Base-by-base conservation (phyloP, 495 filamentous ascomycete species). In the Bryoglossum gracile region DNA sequence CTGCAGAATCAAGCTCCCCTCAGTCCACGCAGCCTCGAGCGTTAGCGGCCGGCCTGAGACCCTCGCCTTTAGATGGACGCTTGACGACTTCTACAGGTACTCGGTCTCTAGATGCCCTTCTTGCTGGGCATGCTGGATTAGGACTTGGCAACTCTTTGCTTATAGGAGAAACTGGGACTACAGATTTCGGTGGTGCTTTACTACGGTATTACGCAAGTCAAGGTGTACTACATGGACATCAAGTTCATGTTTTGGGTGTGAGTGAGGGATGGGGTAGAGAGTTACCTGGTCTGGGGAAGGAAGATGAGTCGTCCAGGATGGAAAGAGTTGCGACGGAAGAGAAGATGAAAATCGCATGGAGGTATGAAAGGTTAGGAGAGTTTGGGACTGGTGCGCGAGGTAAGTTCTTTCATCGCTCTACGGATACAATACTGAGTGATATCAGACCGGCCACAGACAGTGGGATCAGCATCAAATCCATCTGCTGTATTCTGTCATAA, bases 321-420 rank as follows among this genome's bases (percentile, higher is more conserved):
- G 26, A 14, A 22, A 11, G 37, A 3, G 14, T 30, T 30, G 13
- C 13, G 26, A 13, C 6, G 13, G 41, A 18, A 11, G 23, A 43
- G 25, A 84, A 80, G 64, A 98, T 98, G 92, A 96, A 95, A 69
- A 98, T 98, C 65, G 92, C 92, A 8, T 98, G 92, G 92, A 71
- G 92, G 64, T 98, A 98, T 68, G 90, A 96, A 63, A 77, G 82
- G 16, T 63, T 96, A 52, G 84, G 88, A 18, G 80, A 84, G 21
- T 59, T 62, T 48, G 55, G 58, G 8, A 48, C 30, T 23, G 51
- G 59, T 22, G 23, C 40, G 24, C 55, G 54, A 61, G 57, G 57
- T 60, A 46, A 1, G 54, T 43, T 32, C 26, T 55, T 35, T 30
- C 37, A 26, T 43, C 33, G 11, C n/a, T 30, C 13, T 30, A 30